A percentile compares a stretch with the other conserved stretches of the same genome.
phyloP scores from a whole-genome alignment of 1,139 yeast genomes.

The Pichia sp. region DNA sequence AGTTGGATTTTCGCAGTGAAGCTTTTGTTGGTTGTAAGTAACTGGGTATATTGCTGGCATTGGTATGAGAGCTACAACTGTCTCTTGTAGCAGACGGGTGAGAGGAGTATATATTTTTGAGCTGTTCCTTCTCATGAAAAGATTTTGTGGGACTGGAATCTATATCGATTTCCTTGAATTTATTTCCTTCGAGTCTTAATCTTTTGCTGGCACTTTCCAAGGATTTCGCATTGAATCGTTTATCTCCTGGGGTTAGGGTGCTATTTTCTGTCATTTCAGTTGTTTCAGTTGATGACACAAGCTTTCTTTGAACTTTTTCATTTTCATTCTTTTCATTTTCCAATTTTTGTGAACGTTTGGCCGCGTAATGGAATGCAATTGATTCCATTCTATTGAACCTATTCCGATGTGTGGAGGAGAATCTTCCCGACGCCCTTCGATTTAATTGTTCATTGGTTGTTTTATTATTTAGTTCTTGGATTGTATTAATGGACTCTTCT shows the following conservation, averaged over 20 bases:
- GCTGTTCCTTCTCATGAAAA: constrained; percentile 21
- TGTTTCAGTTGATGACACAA: constrained; percentile 7
- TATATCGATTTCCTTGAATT: constrained; percentile 29
- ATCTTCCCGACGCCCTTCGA: constrained; percentile 28
- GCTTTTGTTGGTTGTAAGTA: constrained; percentile 26
- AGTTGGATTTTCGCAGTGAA: constrained; percentile 19
- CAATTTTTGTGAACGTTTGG: constrained; percentile 12
- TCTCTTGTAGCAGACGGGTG: neutral
- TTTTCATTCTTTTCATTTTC: neutral
- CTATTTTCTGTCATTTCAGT: neutral
- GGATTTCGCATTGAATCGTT: constrained; percentile 20
- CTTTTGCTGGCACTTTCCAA: constrained; percentile 32
- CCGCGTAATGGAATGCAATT: constrained; percentile 33
- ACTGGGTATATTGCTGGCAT: constrained; percentile 16
- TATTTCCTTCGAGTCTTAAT: constrained; percentile 21
- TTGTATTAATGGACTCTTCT: constrained; percentile 24
- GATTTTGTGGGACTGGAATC: constrained; percentile 30
- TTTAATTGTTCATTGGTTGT: constrained; percentile 24
- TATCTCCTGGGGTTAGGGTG: constrained; percentile 25
- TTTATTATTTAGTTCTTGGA: constrained; percentile 24
- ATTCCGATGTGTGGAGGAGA: constrained; percentile 25
- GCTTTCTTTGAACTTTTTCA: constrained; percentile 10
- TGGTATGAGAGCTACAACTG: neutral
- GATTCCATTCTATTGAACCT: constrained; percentile 34
- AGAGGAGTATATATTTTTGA: constrained; percentile 21